Percentiles rank a stretch among this genome's conserved stretches.
phyloP scores from a whole-genome alignment of 495 filamentous ascomycete genomes.

The Xylaria telfairii region DNA sequence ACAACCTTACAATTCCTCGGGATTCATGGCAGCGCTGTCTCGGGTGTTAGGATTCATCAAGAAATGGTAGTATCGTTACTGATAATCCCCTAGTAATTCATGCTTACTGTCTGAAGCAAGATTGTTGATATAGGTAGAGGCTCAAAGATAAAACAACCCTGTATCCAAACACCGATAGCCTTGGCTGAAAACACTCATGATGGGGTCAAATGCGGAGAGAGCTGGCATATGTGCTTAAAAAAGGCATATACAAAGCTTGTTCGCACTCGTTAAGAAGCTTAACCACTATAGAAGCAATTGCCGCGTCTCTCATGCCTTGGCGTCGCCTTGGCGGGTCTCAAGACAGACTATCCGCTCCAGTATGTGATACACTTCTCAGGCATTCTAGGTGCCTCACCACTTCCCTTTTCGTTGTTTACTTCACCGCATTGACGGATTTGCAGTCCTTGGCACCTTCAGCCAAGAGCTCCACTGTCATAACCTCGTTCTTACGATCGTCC shows the following conservation, averaged over 20 bases:
- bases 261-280: background rate
- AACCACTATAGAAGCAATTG: constrained; percentile 9
- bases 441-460: constrained; percentile 41
- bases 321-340: constrained; percentile 49
- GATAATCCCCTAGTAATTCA: background rate
- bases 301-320: constrained; percentile 32
- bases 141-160: constrained; percentile 6
- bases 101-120: constrained; percentile 1
- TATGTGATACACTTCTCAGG: constrained; percentile 37
- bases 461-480: constrained; percentile 29
- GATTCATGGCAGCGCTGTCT: background rate
- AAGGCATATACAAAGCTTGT: background rate
- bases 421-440: constrained; percentile 34
- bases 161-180: constrained; percentile 11
- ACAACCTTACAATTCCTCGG: background rate
- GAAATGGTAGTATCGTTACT: background rate
- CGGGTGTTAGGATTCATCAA: background rate
- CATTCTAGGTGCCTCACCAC: constrained; percentile 29
- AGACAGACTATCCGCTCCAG: constrained; percentile 38
- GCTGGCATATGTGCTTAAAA: background rate
- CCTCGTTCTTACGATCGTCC: constrained; percentile 31
- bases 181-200: constrained; percentile 12
- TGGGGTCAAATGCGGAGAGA: background rate
- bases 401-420: constrained; percentile 10
- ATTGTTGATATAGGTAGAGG: background rate